Evolutionary conservation across 106 monocot genomes (phyloP).

Genomic region (Gastrodia elata): DNA sequence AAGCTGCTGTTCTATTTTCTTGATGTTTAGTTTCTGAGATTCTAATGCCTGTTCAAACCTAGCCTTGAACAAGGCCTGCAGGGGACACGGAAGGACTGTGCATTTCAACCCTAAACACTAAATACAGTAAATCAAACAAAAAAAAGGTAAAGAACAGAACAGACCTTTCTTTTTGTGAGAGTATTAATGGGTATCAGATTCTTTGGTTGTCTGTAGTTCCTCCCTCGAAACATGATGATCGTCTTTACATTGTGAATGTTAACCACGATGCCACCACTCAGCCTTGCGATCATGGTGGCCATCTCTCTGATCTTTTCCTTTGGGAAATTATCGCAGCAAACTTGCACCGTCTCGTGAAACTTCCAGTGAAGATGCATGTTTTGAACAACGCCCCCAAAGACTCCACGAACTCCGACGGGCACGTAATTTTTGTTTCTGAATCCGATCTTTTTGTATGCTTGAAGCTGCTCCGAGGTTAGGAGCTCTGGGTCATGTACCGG

Average conservation of each 20-base stretch:
- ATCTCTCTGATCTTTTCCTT: constrained; percentile 98
- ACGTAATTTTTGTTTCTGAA: constrained; percentile 95
- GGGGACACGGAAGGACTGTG: neutral
- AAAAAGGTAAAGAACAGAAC: neutral
- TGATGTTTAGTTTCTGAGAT: constrained; percentile 95
- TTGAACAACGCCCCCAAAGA: constrained; percentile 98
- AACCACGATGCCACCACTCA: constrained; percentile 94
- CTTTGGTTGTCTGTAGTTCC: constrained; percentile 96
- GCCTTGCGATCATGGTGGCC: constrained; percentile 94
- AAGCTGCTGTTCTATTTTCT: constrained; percentile 81
- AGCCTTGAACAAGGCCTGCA: constrained; percentile 95
- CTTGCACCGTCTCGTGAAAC: constrained; percentile 96
- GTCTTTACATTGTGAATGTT: constrained; percentile 94
- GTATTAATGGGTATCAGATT: constrained; percentile 95
- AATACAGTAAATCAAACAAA: neutral
- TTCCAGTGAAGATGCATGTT: constrained; percentile 99
- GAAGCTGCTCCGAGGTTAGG: constrained; percentile 85
- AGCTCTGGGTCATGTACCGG: constrained; percentile 95
- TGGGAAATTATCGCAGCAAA: constrained; percentile 93
- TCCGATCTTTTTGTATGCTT: constrained; percentile 92
- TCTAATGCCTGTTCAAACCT: constrained; percentile 98
- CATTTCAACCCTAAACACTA: neutral
- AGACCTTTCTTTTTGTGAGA: constrained; percentile 96
- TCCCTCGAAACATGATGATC: constrained; percentile 96
- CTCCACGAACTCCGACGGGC: constrained; percentile 91